These are phyloP conservation scores for Penicillium tannophilum DNA, from an alignment of 495 filamentous ascomycete genomes.

Conservation along the genomic window DNA sequence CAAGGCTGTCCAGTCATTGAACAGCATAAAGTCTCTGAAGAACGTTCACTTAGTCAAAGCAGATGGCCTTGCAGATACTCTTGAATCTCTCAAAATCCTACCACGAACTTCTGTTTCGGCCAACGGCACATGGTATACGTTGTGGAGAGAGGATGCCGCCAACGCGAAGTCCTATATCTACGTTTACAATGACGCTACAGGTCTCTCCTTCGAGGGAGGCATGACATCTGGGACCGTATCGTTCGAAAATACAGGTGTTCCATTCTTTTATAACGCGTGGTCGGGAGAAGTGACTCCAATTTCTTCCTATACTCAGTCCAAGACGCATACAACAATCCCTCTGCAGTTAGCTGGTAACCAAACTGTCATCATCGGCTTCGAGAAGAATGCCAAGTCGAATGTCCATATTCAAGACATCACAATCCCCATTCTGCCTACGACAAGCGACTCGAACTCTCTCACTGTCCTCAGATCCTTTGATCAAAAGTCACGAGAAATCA, in stretches of 20 bases:
- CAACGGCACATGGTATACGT: slow-evolving; percentile 39
- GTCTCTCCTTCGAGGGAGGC: not conserved
- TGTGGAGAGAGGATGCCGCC: slow-evolving; percentile 29
- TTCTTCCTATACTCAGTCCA: slow-evolving; percentile 27
- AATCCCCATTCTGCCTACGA: slow-evolving; percentile 18
- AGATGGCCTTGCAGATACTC: slow-evolving; percentile 13
- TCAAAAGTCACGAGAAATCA: not conserved
- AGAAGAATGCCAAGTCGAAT: slow-evolving; percentile 4
- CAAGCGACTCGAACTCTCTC: not conserved
- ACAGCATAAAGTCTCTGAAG: not conserved
- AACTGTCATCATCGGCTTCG: slow-evolving; percentile 40
- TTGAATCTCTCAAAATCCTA: slow-evolving; percentile 14
- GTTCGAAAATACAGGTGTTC: slow-evolving; percentile 27
- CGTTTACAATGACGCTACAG: slow-evolving; percentile 37
- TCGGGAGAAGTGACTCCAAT: slow-evolving; percentile 40
- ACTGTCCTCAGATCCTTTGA: slow-evolving; percentile 3
- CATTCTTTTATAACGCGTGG: slow-evolving; percentile 45
- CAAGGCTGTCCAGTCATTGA: not conserved
- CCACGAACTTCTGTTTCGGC: slow-evolving; percentile 29
- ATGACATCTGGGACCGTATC: slow-evolving; percentile 1
- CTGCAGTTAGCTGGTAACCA: slow-evolving; percentile 38
- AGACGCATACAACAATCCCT: slow-evolving; percentile 24
- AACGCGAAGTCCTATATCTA: slow-evolving; percentile 37
- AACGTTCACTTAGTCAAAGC: slow-evolving; percentile 6
- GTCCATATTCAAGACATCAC: slow-evolving; percentile 17